Conservation (phyloP, 805 yeast species). For the Metschnikowia gruessii region DNA sequence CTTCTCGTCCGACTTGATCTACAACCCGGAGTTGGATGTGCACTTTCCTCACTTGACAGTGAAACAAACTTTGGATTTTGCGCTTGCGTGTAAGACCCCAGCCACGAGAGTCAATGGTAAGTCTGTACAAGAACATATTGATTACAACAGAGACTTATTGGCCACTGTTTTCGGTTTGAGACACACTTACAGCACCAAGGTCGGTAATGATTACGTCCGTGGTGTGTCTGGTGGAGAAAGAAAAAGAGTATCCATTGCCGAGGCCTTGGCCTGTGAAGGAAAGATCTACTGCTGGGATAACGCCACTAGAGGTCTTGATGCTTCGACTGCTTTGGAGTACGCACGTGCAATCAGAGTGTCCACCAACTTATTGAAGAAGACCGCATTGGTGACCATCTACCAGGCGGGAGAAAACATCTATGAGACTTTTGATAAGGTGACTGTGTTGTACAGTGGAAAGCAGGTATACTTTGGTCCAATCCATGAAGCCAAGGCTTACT, state of each 20-base stretch:
- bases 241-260: conserved; percentile 30
- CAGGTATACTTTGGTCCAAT: conserved; percentile 68
- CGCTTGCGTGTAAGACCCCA: conserved; percentile 69
- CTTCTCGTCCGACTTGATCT: conserved; percentile 55
- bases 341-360: conserved; percentile 29
- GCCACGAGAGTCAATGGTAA: conserved; percentile 46
- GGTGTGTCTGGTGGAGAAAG: conserved; percentile 47
- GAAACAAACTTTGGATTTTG: conserved; percentile 67
- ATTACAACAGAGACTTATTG: conserved; percentile 25
- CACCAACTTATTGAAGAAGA: conserved; percentile 20
- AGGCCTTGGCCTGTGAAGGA: conserved; percentile 22
- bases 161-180: conserved; percentile 33
- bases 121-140: conserved; percentile 47
- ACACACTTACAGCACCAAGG: conserved; percentile 31
- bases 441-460: conserved; percentile 31
- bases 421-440: conserved; percentile 32
- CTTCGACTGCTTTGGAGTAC: conserved; percentile 34
- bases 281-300: conserved; percentile 32
- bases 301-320: conserved; percentile 35
- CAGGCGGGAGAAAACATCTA: conserved; percentile 33
- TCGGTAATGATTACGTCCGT: conserved; percentile 36
- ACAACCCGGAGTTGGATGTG: conserved; percentile 62
- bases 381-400: conserved; percentile 22
- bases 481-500: conserved; percentile 51
- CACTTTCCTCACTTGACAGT: conserved; percentile 79